Evolutionary conservation across 1,284 basidiomycete species (phyloP), one percentile per base, ranked within the genome.

Genomic region (Cryptococcus deneoformans): DNA sequence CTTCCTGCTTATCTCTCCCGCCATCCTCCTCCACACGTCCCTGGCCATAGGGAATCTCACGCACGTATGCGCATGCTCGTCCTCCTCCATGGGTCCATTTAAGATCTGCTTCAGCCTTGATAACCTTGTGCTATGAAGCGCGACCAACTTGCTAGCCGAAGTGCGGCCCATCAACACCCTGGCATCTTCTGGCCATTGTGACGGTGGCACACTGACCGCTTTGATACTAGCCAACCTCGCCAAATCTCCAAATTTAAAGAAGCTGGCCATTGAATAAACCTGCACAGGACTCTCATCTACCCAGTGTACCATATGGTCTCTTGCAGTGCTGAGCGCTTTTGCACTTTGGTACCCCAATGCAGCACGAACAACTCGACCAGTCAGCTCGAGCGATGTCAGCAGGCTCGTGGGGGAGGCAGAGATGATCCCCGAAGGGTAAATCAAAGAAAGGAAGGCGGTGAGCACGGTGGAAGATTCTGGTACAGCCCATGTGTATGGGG

Each of bases 221-320:
- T 39, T n/a, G 11, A 36, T 38, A 29, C 58, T 62, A 9, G 69
- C 64, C 12, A 73, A 37, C 42, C 55, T 59, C 2, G 68, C 66
- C 11, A 69, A 50, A 60, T 73, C 72, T n/a, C 57, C 53, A 47
- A 73, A 70, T 35, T 65, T 69, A 61, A 71, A 73, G 50, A 65
- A 70, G 39, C 53, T 58, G 14, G 68, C 65, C 57, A 69, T 59
- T 20, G 70, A 63, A 52, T 71, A 73, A 1, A 65, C 61, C 4
- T 68, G 64, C 2, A 72, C 37, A 3, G 70, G 66, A 2, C 60
- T 16, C 8, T 48, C 46, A 1, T 34, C 35, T 11, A 66, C 52
- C 48, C 62, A 72, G 5, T 40, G 38, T 7, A 34, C 38, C 16
- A 73, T 47, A 2, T 54, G 43, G 42, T 69, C 63, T 14, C 70